Evolutionary conservation across 2,329 filamentous ascomycete genomes (phyloP).

Genomic region (Aciculosporium take): DNA sequence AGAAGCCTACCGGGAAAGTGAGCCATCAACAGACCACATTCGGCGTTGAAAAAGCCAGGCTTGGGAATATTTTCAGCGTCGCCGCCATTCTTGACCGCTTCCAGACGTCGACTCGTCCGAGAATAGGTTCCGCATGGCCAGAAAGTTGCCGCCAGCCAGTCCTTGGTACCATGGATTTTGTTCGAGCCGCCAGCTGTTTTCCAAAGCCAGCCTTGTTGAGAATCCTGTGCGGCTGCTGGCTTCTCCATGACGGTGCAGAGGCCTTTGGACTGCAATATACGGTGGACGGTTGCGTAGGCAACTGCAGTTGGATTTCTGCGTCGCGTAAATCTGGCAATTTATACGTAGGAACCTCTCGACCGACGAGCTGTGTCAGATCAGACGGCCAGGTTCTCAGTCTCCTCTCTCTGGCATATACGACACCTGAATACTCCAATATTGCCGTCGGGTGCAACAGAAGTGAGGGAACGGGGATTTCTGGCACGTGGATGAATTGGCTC

Average conservation of each 20-base stretch:
- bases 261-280: conserved; percentile 4
- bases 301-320: neutral
- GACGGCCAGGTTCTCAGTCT: no score
- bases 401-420: no score
- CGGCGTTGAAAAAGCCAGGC: conserved; percentile 9
- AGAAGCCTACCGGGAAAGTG: conserved; percentile 16
- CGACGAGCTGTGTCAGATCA: no score
- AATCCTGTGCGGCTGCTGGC: conserved; percentile 5
- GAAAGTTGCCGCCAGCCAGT: conserved; percentile 7
- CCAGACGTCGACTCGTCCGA: conserved; percentile 14
- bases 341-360: no score
- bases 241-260: conserved; percentile 12
- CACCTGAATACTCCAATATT: no score
- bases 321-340: no score
- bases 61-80: conserved; percentile 9
- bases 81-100: conserved; percentile 10
- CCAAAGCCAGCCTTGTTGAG: conserved; percentile 9
- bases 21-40: conserved; percentile 12
- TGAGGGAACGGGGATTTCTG: no score
- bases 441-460: no score
- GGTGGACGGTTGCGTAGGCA: conserved; percentile 3
- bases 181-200: conserved; percentile 1
- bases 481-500: no score
- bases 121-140: conserved; percentile 17
- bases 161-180: neutral